A percentile compares a stretch with the other conserved stretches of the same genome.
These are phyloP conservation scores for Falciphora oryzae DNA, from an alignment of 2,329 filamentous ascomycete species.

Conservation along the genomic window DNA sequence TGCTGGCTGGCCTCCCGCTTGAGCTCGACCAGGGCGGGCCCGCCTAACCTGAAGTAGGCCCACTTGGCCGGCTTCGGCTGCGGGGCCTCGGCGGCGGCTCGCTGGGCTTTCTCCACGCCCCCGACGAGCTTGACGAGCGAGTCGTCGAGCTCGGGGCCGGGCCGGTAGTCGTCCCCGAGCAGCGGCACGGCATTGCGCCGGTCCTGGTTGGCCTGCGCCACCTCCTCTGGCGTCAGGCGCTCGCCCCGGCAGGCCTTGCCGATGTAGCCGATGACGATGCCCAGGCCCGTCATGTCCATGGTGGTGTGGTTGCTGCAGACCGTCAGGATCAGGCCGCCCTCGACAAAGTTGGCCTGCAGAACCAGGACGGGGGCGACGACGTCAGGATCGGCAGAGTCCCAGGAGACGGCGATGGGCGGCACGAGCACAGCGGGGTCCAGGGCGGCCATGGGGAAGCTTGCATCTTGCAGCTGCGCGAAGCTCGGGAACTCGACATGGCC, in stretches of 20 bases:
- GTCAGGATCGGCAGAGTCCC: conserved; percentile 31
- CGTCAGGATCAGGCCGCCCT: conserved; percentile 16
- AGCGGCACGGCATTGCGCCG: conserved; percentile 33
- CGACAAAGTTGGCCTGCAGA: conserved; percentile 18
- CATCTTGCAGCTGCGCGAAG: conserved; percentile 29
- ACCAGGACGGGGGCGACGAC: conserved; percentile 34
- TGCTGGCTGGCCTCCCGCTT: conserved; percentile 31
- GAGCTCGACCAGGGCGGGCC: conserved; percentile 29
- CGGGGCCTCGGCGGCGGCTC: neutral
- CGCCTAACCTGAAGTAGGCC: conserved; percentile 39
- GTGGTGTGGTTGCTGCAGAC: conserved; percentile 18
- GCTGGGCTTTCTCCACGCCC: conserved; percentile 12
- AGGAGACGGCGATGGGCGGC: conserved; percentile 19
- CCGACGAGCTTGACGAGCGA: conserved; percentile 25
- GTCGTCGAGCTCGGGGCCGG: conserved; percentile 28
- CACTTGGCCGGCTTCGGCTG: conserved; percentile 28
- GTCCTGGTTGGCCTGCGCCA: conserved; percentile 25
- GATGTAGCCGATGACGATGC: conserved; percentile 28
- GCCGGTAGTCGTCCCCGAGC: conserved; percentile 29
- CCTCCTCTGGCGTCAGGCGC: conserved; percentile 38
- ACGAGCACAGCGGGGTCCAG: conserved; percentile 37
- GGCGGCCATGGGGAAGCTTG: conserved; percentile 40
- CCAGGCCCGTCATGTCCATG: conserved; percentile 21
- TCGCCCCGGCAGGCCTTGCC: conserved; percentile 41
- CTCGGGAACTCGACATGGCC: neutral